Base-by-base conservation (phyloP, 1,284 basidiomycete genomes). In the Gastroboletus turbinatus region DNA sequence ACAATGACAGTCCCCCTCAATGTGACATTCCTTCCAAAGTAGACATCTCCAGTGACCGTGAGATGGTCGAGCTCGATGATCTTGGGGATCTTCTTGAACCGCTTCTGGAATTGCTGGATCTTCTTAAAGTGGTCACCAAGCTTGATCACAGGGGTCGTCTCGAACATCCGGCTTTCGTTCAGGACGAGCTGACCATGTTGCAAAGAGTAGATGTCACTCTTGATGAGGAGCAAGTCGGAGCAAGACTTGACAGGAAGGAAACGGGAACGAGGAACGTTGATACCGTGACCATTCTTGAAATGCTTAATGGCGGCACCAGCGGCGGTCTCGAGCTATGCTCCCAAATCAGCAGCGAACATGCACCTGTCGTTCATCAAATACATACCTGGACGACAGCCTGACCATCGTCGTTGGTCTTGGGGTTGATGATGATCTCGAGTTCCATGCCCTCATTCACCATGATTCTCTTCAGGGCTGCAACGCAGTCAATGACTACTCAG, bases 261-360 rank as follows among this genome's bases (percentile, higher is more conserved):
- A 57, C 97, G 92, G 63, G 87, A 90, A 61, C 97, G 91, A 53
- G 97, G 96, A 23, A 99, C 97, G 77, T 99, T 99, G 77, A 99
- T 92, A 64, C 97, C 97, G 73, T 96, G 94, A 9, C 92, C 95
- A 68, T 90, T 89, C 71, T 83, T 87, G 81, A 97, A 96, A 76
- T 96, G 94, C 83, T 98, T 98, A 82, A 99, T 97, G 44, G 95
- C 96, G 29, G 95, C 95, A 77, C 96, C 96, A 53, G 96, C 94
- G 47, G 97, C 94, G 7, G 96, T 99, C 81, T 99, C 97, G 72
- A 99, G 93, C 84, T 96, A 78, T 16, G 19, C 19, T 38, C 27
- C 32, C 58, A 78, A 78, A 13, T 60, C 33, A 61, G 40, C 35
- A 42, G 21, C 16, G 30, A 46, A 35, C 17, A n/a, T 6, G 35